These are phyloP conservation scores for Trametes maxima DNA, from an alignment of 768 basidiomycete species.

Conservation along the genomic window DNA sequence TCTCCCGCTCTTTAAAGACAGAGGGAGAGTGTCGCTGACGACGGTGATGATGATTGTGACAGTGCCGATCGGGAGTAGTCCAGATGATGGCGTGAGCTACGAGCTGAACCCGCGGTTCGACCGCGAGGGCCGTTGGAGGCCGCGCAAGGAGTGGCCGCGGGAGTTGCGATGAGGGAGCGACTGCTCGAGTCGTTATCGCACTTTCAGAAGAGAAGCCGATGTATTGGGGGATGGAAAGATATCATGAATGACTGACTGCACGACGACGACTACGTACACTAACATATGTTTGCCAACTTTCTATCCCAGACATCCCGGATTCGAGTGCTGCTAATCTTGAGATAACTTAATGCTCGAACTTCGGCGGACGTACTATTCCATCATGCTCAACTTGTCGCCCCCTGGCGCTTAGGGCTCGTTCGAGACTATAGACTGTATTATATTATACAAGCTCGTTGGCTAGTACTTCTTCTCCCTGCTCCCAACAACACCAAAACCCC, in stretches of 20 bases:
- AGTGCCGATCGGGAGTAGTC: constrained; percentile 55
- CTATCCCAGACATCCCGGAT: not conserved
- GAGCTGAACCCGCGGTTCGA: constrained; percentile 77
- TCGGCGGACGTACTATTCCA: not conserved
- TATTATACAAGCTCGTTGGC: constrained; percentile 2
- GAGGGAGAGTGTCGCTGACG: not conserved
- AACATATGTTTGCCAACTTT: not conserved
- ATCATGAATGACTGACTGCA: not conserved
- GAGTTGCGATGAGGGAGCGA: constrained; percentile 58
- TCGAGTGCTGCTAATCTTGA: not conserved
- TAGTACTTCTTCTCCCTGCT: not conserved
- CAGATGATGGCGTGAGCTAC: constrained; percentile 63
- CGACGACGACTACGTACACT: not conserved
- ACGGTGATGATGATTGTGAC: not conserved
- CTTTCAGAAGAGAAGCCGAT: not conserved
- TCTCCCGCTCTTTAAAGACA: no score
- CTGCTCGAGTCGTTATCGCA: no score
- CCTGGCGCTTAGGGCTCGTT: not conserved
- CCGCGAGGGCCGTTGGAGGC: constrained; percentile 62
- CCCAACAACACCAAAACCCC: not conserved
- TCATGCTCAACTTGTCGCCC: no score
- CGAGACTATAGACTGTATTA: not conserved
- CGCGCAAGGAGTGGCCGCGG: constrained; percentile 70
- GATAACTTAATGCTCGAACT: not conserved
- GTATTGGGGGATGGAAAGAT: not conserved